Conservation (phyloP, 2,329 filamentous ascomycete species). For the Aspergillus sojae region DNA sequence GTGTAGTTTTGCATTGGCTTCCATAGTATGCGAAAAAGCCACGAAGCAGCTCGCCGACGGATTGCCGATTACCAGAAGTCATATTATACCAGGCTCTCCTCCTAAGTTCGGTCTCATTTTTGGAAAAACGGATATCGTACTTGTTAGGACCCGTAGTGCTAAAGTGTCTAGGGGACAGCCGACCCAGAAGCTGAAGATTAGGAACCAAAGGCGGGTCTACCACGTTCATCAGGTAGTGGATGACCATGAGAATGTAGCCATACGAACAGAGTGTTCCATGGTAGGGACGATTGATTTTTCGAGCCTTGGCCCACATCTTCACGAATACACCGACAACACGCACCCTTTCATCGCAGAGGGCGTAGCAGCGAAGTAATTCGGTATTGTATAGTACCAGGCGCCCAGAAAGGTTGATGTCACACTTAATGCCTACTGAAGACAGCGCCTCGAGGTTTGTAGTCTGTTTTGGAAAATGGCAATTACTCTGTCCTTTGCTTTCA, state of each 20-base stretch:
- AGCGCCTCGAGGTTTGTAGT: not conserved
- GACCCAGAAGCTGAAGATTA: constrained; percentile 1
- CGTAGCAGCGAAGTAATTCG: constrained; percentile 1
- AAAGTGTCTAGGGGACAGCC: not conserved
- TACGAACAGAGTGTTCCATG: not conserved
- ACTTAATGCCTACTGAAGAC: not conserved
- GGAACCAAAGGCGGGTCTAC: not conserved
- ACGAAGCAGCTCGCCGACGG: not conserved
- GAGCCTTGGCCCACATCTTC: constrained; percentile 4
- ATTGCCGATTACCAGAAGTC: not conserved
- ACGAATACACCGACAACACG: not conserved
- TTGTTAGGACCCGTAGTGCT: not conserved
- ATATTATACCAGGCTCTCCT: constrained; percentile 51
- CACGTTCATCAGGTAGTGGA: constrained; percentile 1
- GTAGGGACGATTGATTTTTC: not conserved
- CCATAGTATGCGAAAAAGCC: constrained; percentile 4
- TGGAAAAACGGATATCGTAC: constrained; percentile 58
- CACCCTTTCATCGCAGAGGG: not conserved
- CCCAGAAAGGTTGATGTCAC: not conserved
- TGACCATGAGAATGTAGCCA: constrained; percentile 2
- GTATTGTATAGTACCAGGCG: constrained; percentile 1
- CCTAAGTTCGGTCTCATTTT: constrained; percentile 70
- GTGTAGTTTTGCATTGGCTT: not conserved
- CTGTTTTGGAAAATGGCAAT: not conserved
- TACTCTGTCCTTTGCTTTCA: not conserved